These are phyloP conservation scores for Penicillium sp. DNA, from an alignment of 2,329 filamentous ascomycete genomes.

Conservation along the genomic window DNA sequence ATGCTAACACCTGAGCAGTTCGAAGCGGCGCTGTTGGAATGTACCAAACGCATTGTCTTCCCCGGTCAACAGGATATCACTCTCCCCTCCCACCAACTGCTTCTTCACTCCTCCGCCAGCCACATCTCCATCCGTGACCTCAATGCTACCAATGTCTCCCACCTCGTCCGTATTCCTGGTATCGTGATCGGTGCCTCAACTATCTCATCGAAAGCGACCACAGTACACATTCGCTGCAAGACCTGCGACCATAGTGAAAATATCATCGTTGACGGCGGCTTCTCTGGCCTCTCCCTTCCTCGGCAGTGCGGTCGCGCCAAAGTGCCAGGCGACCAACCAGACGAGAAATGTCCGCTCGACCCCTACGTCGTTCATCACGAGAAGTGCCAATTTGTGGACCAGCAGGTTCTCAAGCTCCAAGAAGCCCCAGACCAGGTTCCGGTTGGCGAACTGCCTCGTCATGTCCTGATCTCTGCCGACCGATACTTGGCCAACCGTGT, in stretches of 20 bases:
- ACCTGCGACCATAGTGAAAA: conserved; percentile 74
- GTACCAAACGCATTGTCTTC: conserved; percentile 90
- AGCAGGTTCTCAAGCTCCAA: conserved; percentile 96
- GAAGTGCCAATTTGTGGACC: conserved; percentile 91
- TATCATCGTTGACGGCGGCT: conserved; percentile 77
- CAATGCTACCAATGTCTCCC: conserved; percentile 87
- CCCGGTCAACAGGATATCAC: conserved; percentile 68
- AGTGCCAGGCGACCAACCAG: conserved; percentile 63
- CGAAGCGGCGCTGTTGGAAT: conserved; percentile 83
- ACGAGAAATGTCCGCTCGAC: conserved; percentile 82
- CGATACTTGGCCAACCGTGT: conserved; percentile 93
- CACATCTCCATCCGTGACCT: conserved; percentile 92
- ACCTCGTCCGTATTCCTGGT: conserved; percentile 93
- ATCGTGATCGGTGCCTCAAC: conserved; percentile 98
- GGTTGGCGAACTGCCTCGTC: conserved; percentile 90
- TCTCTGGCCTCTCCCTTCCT: conserved; percentile 82
- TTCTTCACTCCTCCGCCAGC: conserved; percentile 88
- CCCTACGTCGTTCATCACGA: conserved; percentile 97
- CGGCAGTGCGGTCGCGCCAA: conserved; percentile 70
- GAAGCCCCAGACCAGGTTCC: conserved; percentile 97
- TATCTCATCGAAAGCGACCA: conserved; percentile 91
- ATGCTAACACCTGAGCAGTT: conserved; percentile 62
- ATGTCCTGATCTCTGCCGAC: conserved; percentile 95
- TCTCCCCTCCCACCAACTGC: conserved; percentile 88
- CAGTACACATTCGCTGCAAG: conserved; percentile 82